These are phyloP conservation scores for Thinopyrum elongatum DNA, from an alignment of 176 grass and related monocot species.

Conservation along the genomic window DNA sequence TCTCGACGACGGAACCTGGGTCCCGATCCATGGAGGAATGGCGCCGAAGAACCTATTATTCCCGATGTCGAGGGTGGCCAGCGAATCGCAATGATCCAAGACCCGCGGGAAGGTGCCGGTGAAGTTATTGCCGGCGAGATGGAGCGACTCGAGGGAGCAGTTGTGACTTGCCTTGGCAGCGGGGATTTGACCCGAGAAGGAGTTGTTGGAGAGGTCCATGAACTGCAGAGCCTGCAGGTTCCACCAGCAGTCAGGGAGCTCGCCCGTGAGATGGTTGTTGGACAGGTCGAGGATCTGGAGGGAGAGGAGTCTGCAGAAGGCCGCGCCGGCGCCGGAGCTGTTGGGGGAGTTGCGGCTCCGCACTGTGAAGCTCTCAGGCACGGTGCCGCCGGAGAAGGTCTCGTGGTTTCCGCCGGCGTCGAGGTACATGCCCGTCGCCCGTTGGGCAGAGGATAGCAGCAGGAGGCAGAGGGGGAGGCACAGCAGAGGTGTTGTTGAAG, in stretches of 20 bases:
- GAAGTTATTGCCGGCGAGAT: constrained; percentile 55
- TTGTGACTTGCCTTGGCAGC: background rate
- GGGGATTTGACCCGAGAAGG: constrained; percentile 54
- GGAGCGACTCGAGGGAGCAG: constrained; percentile 54
- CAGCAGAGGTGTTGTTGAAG: background rate
- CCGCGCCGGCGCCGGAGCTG: constrained; percentile 28
- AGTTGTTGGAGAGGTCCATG: constrained; percentile 64
- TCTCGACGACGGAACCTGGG: constrained; percentile 18
- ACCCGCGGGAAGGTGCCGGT: constrained; percentile 36
- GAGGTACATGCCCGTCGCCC: constrained; percentile 25
- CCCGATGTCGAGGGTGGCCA: constrained; percentile 52
- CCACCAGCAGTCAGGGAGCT: constrained; percentile 62
- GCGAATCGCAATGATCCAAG: background rate
- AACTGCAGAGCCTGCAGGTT: constrained; percentile 38
- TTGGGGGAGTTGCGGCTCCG: constrained; percentile 40
- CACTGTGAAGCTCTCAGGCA: constrained; percentile 10
- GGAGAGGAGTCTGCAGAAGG: constrained; percentile 50
- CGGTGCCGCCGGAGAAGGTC: background rate
- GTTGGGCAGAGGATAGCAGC: background rate
- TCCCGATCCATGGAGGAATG: constrained; percentile 63
- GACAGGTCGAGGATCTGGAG: constrained; percentile 66
- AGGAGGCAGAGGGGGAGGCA: constrained; percentile 14
- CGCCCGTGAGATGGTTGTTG: constrained; percentile 58
- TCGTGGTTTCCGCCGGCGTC: background rate
- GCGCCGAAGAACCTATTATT: constrained; percentile 46